phyloP scores from a whole-genome alignment of 257 asterid genomes.

The Solanum microdontum region DNA sequence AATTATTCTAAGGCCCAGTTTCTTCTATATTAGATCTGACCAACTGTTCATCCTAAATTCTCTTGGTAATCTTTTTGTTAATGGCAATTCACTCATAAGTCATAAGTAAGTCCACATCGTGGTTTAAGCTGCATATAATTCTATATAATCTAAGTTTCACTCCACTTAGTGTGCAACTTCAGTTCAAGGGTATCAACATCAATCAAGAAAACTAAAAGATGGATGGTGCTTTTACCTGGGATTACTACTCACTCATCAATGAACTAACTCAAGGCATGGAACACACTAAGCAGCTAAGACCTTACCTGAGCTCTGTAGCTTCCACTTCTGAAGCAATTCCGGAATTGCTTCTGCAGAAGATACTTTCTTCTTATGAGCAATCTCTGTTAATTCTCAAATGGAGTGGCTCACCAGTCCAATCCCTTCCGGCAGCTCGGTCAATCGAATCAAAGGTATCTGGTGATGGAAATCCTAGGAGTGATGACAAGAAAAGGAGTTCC shows the following conservation, averaged over 20 bases:
- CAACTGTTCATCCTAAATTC: not conserved
- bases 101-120: not conserved
- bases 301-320: slow-evolving; percentile 24
- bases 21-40: not conserved
- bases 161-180: not conserved
- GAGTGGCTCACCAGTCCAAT: slow-evolving; percentile 20
- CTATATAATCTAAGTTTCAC: not conserved
- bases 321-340: slow-evolving; percentile 22
- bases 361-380: slow-evolving; percentile 59
- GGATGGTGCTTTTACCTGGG: slow-evolving; percentile 37
- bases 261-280: slow-evolving; percentile 76
- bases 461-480: slow-evolving; percentile 40
- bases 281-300: slow-evolving; percentile 53
- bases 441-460: slow-evolving; percentile 27
- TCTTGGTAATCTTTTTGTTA: not conserved
- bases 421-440: slow-evolving; percentile 4
- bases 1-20: not conserved
- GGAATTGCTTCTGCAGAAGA: slow-evolving; percentile 53
- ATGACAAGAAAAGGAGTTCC: slow-evolving; percentile 22
- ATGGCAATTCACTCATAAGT: not conserved
- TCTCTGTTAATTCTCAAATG: slow-evolving; percentile 60
- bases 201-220: not conserved
- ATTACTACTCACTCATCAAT: slow-evolving; percentile 29
- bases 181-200: not conserved
- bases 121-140: not conserved